Base-by-base conservation (phyloP, 352 stramenopile species). In the Pythium myriotylum region DNA sequence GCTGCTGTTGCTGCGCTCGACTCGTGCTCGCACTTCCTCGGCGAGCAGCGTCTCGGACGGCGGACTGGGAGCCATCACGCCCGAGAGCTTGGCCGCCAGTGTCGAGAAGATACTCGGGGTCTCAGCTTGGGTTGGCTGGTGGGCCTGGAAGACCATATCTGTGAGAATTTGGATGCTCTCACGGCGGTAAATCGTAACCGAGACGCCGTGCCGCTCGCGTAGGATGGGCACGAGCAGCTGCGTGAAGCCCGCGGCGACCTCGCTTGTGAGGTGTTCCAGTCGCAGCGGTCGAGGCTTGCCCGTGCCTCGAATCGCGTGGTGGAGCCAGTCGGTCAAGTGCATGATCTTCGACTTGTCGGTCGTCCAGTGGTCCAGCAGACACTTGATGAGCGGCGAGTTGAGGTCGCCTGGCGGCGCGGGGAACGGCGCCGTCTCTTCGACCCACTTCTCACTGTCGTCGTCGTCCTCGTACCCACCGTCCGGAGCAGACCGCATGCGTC, bases 211-310 rank as follows among this genome's bases (percentile, higher is more conserved):
- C 17, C 55, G 58, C 42, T 78, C 62, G 16, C 66, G 62, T 35
- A 78, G 47, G n/a, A 78, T 68, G 9, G 70, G 70, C 46, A 70
- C 66, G 5, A 78, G 45, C 33, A 78, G 42, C n/a, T n/a, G n/a
- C n/a, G n/a, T n/a, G n/a, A n/a, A n/a, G n/a, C n/a, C n/a, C n/a
- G n/a, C n/a, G n/a, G n/a, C n/a, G n/a, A n/a, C n/a, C n/a, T n/a
- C n/a, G n/a, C n/a, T n/a, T n/a, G n/a, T n/a, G n/a, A n/a, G n/a
- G n/a, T n/a, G n/a, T n/a, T n/a, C n/a, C n/a, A n/a, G n/a, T n/a
- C n/a, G n/a, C n/a, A n/a, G n/a, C n/a, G n/a, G n/a, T n/a, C n/a
- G n/a, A n/a, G n/a, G n/a, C n/a, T n/a, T n/a, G n/a, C n/a, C n/a
- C n/a, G n/a, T n/a, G n/a, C n/a, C n/a, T n/a, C n/a, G n/a, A n/a